Conservation (phyloP, 2,329 filamentous ascomycete genomes). For the Scedosporium aurantiacum region DNA sequence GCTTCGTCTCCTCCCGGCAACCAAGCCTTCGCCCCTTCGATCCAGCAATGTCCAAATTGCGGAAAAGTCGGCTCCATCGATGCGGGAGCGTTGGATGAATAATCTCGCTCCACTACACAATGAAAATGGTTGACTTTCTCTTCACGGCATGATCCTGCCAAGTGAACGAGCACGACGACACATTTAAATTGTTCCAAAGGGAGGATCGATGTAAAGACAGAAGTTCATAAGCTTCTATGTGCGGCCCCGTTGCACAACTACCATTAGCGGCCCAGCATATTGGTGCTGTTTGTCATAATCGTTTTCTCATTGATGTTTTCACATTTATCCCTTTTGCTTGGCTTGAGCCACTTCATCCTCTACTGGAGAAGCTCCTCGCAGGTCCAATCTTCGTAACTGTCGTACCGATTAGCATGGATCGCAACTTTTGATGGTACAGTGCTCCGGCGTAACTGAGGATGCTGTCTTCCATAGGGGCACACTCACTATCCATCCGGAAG, state of each 20-base stretch:
- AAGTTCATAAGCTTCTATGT: background rate
- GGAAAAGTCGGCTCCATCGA: background rate
- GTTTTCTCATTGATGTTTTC: background rate
- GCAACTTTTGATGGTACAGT: background rate
- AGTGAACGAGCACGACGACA: background rate
- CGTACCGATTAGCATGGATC: conserved; percentile 11
- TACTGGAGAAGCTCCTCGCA: conserved; percentile 81
- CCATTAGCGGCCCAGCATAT: background rate
- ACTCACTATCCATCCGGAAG: conserved; percentile 91
- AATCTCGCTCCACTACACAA: background rate
- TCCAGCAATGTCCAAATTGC: background rate
- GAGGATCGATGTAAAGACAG: background rate
- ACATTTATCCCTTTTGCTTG: background rate
- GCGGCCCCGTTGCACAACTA: background rate
- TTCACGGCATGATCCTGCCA: background rate
- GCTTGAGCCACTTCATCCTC: background rate
- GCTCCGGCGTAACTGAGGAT: too few relatives aligned
- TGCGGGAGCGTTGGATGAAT: background rate
- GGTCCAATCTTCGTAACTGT: conserved; percentile 98
- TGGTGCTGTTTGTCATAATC: background rate
- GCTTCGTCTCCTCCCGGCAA: background rate
- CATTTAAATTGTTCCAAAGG: background rate
- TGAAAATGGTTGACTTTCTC: background rate
- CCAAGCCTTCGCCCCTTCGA: background rate
- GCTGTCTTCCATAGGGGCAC: conserved; percentile 1